phyloP scores from a whole-genome alignment of 208 protist genomes.

The Acanthamoeba castellanii region DNA sequence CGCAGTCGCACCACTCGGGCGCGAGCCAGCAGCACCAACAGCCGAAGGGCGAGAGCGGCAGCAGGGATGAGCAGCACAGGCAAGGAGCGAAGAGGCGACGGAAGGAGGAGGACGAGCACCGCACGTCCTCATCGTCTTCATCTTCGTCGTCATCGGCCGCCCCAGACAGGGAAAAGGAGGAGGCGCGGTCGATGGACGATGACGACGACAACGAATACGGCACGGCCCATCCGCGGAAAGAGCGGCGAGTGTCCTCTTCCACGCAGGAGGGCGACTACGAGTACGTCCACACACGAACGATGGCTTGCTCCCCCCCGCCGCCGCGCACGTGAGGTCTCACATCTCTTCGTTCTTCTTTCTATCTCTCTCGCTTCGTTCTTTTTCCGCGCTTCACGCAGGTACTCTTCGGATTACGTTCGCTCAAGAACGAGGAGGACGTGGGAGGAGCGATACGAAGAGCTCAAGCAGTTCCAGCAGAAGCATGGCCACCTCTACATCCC shows the following conservation, averaged over 20 bases:
- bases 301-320: not conserved
- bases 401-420: not conserved
- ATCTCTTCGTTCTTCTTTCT: not conserved
- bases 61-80: not conserved
- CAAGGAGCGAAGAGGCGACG: not conserved
- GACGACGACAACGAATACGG: not conserved
- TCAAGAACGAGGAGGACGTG: conserved; percentile 33
- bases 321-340: not conserved
- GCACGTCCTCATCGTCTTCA: not conserved
- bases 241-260: not conserved
- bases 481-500: conserved; percentile 54
- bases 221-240: not conserved
- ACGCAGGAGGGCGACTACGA: not conserved
- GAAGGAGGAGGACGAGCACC: not conserved
- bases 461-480: conserved; percentile 46
- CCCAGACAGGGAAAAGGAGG: not conserved
- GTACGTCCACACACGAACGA: too few species aligned
- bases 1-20: not conserved
- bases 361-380: not conserved
- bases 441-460: conserved; percentile 37
- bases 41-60: not conserved
- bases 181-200: not conserved
- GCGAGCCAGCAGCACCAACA: not conserved
- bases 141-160: not conserved
- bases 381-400: not conserved